Evolutionary conservation across 306 rosid species (phyloP).

Genomic region (Sesbania bispinosa): DNA sequence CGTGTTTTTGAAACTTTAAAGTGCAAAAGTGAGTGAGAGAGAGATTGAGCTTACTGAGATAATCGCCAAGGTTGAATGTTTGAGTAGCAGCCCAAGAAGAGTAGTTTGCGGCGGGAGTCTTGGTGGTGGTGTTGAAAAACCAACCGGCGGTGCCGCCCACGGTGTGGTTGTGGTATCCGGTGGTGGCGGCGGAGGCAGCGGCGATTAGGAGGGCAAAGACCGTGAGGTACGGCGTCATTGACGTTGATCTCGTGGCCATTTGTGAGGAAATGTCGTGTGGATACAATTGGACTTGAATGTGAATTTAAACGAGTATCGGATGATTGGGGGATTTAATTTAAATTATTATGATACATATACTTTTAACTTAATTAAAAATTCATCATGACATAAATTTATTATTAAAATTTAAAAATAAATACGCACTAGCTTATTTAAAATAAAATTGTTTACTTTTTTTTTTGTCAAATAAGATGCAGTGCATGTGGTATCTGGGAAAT

Average conservation of each 20-base stretch:
- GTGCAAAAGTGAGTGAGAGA: neutral
- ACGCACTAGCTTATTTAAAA: too few species aligned
- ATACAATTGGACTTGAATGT: neutral
- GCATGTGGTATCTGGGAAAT: too few species aligned
- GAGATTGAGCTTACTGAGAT: slow-evolving; percentile 52
- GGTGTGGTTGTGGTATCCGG: slow-evolving; percentile 65
- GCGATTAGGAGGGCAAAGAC: slow-evolving; percentile 16
- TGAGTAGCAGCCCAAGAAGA: slow-evolving; percentile 69
- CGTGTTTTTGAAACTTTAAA: neutral
- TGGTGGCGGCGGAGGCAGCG: slow-evolving; percentile 22
- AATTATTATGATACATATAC: too few species aligned
- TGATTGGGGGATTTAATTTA: neutral
- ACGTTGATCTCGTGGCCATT: too few species aligned
- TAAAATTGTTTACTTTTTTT: too few species aligned
- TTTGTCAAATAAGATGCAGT: too few species aligned
- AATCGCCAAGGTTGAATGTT: slow-evolving; percentile 82
- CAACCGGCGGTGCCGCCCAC: slow-evolving; percentile 77
- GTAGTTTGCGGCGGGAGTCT: slow-evolving; percentile 65
- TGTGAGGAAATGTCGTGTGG: neutral
- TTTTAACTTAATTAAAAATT: too few species aligned
- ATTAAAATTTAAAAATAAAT: too few species aligned
- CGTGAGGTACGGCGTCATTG: slow-evolving; percentile 30
- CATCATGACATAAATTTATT: too few species aligned
- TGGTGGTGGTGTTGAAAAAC: slow-evolving; percentile 68
- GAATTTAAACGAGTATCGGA: neutral